Percentiles rank a stretch among this genome's conserved stretches.
Evolutionary conservation across 139 green algal species (phyloP).

Genomic region (Marvania coccoides): DNA sequence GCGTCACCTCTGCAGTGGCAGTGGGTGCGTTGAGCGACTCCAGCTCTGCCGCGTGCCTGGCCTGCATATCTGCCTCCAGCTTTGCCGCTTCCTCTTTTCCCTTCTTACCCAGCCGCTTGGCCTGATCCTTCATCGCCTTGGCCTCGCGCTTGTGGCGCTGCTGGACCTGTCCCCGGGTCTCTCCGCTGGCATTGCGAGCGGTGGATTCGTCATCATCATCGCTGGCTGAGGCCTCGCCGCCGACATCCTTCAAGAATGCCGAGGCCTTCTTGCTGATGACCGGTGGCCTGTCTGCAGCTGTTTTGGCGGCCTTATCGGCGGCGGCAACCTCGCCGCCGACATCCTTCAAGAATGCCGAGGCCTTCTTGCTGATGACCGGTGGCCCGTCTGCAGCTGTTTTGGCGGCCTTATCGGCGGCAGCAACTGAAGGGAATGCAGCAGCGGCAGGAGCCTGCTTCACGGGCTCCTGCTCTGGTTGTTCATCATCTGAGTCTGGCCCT

Average conservation of each 20-base stretch:
- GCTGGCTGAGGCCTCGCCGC: background rate
- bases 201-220: constrained; percentile 12
- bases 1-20: constrained; percentile 6
- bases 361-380: constrained; percentile 1
- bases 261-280: constrained; percentile 1
- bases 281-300: background rate
- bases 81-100: constrained; percentile 49
- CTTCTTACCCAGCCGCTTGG: constrained; percentile 68
- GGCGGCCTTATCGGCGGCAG: background rate
- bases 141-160: constrained; percentile 76
- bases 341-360: constrained; percentile 3
- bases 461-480: background rate
- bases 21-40: constrained; percentile 36
- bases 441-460: too few relatives aligned
- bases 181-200: constrained; percentile 3
- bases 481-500: background rate
- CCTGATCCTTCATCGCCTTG: constrained; percentile 59
- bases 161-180: constrained; percentile 57
- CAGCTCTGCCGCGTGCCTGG: constrained; percentile 53
- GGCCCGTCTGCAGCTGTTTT: background rate
- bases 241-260: constrained; percentile 1
- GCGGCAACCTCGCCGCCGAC: background rate
- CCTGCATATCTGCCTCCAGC: constrained; percentile 46
- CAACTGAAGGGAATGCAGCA: background rate
- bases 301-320: background rate